Conservation (phyloP, 2,329 filamentous ascomycete species). For the Colletotrichum nymphaeae region DNA sequence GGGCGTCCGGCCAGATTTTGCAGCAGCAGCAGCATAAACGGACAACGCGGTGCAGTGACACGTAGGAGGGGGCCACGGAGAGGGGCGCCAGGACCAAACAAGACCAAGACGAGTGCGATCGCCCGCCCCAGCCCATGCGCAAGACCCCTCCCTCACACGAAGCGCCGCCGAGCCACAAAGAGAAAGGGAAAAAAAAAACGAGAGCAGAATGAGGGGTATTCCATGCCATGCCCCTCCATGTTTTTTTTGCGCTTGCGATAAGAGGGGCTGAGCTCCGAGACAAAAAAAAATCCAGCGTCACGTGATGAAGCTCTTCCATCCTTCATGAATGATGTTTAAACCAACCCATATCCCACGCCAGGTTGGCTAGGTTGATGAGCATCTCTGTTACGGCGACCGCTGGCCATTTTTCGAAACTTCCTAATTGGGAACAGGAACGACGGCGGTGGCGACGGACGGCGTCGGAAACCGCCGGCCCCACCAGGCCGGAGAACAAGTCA, state of each 20-base stretch:
- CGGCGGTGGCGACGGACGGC: not conserved
- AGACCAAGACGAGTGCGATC: no score
- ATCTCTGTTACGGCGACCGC: not conserved
- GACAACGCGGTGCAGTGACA: not conserved
- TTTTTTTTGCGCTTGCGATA: not conserved
- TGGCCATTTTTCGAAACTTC: not conserved
- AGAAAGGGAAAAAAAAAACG: not conserved
- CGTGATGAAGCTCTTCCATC: not conserved
- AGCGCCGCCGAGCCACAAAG: not conserved
- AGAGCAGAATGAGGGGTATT: not conserved
- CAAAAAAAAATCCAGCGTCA: not conserved
- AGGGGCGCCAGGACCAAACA: no score
- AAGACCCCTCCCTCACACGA: no score
- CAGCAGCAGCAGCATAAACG: not conserved
- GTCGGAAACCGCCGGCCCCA: not conserved
- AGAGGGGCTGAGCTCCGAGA: not conserved
- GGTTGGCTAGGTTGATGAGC: no score
- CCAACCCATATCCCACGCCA: not conserved
- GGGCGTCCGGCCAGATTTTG: not conserved
- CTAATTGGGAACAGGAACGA: not conserved
- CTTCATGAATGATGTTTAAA: not conserved
- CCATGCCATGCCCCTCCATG: not conserved
- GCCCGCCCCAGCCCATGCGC: no score
- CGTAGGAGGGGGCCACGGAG: not conserved
- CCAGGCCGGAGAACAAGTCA: not conserved